Evolutionary conservation across 2,329 filamentous ascomycete genomes (phyloP).

Genomic region (Pseudopyricularia cyperi): DNA sequence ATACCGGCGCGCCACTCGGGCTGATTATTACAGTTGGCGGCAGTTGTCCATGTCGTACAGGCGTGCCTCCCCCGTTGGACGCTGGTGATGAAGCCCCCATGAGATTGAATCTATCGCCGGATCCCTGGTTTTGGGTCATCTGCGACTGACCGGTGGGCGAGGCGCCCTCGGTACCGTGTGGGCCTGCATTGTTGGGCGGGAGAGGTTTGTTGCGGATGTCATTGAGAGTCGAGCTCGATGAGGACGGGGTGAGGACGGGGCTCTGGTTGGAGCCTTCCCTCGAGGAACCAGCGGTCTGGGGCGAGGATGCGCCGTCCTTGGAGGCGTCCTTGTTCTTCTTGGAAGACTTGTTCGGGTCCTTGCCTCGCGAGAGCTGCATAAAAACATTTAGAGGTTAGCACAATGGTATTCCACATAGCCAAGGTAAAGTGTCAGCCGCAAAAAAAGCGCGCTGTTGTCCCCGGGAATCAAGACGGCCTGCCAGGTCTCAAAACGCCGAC

Average conservation of each 20-base stretch:
- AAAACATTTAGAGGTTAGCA: slow-evolving; percentile 18
- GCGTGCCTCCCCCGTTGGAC: slow-evolving; percentile 44
- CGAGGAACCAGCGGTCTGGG: slow-evolving; percentile 41
- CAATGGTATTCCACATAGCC: no score
- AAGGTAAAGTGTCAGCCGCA: neutral
- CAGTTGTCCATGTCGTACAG: slow-evolving; percentile 49
- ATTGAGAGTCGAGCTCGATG: slow-evolving; percentile 76
- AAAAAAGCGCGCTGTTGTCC: neutral
- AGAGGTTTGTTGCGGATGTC: slow-evolving; percentile 75
- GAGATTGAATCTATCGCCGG: slow-evolving; percentile 21
- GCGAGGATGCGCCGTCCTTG: slow-evolving; percentile 70
- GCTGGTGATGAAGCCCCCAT: slow-evolving; percentile 22
- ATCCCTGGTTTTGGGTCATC: slow-evolving; percentile 16
- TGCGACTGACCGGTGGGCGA: neutral
- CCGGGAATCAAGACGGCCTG: neutral
- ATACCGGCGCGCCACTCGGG: slow-evolving; percentile 71
- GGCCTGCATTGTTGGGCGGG: slow-evolving; percentile 38
- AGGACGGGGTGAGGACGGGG: slow-evolving; percentile 64
- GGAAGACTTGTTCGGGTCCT: slow-evolving; percentile 72
- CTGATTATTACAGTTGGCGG: slow-evolving; percentile 89
- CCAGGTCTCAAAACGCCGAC: neutral
- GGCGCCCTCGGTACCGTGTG: slow-evolving; percentile 26
- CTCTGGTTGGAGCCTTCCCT: slow-evolving; percentile 44
- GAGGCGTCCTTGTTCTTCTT: slow-evolving; percentile 59
- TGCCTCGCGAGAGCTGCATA: slow-evolving; percentile 78